Base-by-base conservation (phyloP, 345 rosid species). In the Hibiscus trionum region DNA sequence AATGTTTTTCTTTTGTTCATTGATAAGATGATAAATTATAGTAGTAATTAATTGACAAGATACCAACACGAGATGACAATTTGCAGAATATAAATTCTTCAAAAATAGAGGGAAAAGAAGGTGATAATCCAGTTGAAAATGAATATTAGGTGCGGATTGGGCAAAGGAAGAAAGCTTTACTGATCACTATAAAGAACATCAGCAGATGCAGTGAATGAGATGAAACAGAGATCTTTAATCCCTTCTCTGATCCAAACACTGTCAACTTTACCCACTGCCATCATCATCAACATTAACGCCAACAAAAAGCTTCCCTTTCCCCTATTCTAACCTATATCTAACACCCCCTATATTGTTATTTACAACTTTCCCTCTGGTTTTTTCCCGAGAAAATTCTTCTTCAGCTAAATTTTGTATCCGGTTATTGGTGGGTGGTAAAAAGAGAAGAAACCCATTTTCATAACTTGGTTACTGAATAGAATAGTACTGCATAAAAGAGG, bases 141-240 rank as follows among this genome's bases (percentile, higher is more conserved):
- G 42, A 37, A 37, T 37, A 37, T 6, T 37, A 37, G 1, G 9
- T 37, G 42, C 1, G 39, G 39, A 35, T 35, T 35, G 39, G 39
- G 39, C 39, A 35, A 35, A 35, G 39, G 39, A 35, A 6, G 42
- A 37, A 37, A 37, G 42, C 7, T 37, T 37, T 37, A 2, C 11
- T 55, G 8, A 42, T 55, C 19, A 17, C 4, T 55, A 24, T 70
- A 80, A 62, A 75, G 79, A 80, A 81, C 52, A 77, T 77, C 81
- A 78, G 82, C 66, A 73, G 75, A 61, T 78, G 74, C 83, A 78
- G 83, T 61, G 82, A 56, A 84, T 73, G 84, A 86, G 77, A 75
- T 61, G 82, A 21, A 53, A 82, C 75, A 83, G 77, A 79, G 71
- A 81, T 74, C 80, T 83, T 80, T 83, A 80, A 81, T 80, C 82